These are phyloP conservation scores for Knoxia roxburghii DNA, from an alignment of 257 asterid species.

Conservation along the genomic window DNA sequence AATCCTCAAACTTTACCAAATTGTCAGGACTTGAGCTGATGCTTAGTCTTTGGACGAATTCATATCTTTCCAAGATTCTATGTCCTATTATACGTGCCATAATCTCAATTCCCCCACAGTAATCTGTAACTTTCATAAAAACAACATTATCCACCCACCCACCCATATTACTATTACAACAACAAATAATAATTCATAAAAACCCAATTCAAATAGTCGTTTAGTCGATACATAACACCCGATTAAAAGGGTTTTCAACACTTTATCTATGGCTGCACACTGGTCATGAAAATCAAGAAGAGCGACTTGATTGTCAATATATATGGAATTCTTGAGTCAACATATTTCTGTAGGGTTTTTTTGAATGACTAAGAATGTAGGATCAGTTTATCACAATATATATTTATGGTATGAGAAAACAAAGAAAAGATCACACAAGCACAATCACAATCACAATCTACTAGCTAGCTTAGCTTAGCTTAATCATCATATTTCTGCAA, in stretches of 20 bases:
- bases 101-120: no score
- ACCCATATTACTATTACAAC: no score
- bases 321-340: not conserved
- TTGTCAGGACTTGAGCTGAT: not conserved
- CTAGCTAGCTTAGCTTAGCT: not conserved
- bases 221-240: no score
- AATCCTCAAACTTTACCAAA: conserved; percentile 1
- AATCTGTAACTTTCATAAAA: no score
- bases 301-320: no score
- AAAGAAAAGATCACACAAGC: not conserved
- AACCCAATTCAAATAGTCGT: no score
- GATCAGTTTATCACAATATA: not conserved
- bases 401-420: not conserved
- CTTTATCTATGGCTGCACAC: no score
- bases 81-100: not conserved
- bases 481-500: not conserved
- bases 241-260: no score
- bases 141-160: no score
- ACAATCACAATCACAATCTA: not conserved
- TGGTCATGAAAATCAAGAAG: no score
- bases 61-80: conserved; percentile 3
- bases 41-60: conserved; percentile 16
- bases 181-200: no score
- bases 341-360: conserved; percentile 5
- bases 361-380: not conserved